phyloP scores from a whole-genome alignment of 2,329 filamentous ascomycete genomes.

The Arthroderma sp. region DNA sequence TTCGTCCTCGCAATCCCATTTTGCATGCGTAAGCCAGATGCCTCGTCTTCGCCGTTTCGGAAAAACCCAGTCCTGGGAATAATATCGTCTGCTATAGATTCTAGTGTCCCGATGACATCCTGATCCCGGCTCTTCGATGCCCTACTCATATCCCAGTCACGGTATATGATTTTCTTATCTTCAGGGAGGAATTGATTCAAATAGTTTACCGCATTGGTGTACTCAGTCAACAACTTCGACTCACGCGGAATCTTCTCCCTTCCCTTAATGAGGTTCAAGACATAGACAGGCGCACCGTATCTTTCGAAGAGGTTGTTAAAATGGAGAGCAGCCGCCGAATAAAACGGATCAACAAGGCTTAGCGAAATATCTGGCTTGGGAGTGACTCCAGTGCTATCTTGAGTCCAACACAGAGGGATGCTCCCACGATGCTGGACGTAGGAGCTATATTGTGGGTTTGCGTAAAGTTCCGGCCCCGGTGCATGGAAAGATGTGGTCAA shows the following conservation, averaged over 20 bases:
- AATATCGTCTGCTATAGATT: slow-evolving; percentile 79
- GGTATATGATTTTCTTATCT: slow-evolving; percentile 78
- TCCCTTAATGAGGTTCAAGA: slow-evolving; percentile 80
- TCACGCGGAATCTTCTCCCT: slow-evolving; percentile 81
- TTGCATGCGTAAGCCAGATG: slow-evolving; percentile 58
- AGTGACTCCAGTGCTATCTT: slow-evolving; percentile 87
- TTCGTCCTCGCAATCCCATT: slow-evolving; percentile 92
- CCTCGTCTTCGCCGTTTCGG: slow-evolving; percentile 68
- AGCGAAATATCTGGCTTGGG: slow-evolving; percentile 94
- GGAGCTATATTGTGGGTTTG: slow-evolving; percentile 84
- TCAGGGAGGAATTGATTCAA: slow-evolving; percentile 84
- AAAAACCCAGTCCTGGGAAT: slow-evolving; percentile 84
- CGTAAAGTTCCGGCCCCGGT: slow-evolving; percentile 70
- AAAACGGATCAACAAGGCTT: slow-evolving; percentile 93
- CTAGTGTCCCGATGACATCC: slow-evolving; percentile 86
- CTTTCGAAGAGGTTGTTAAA: slow-evolving; percentile 90
- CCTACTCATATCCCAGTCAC: slow-evolving; percentile 96
- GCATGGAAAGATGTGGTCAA: slow-evolving; percentile 92
- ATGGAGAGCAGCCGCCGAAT: slow-evolving; percentile 80
- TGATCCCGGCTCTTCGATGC: slow-evolving; percentile 85
- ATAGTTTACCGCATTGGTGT: slow-evolving; percentile 75
- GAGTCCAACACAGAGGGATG: slow-evolving; percentile 94
- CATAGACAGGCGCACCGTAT: slow-evolving; percentile 85
- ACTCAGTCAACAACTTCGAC: slow-evolving; percentile 79
- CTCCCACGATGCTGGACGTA: slow-evolving; percentile 95